Evolutionary conservation across 169 alveolate species (phyloP).

Genomic region (Neospora caninum): DNA sequence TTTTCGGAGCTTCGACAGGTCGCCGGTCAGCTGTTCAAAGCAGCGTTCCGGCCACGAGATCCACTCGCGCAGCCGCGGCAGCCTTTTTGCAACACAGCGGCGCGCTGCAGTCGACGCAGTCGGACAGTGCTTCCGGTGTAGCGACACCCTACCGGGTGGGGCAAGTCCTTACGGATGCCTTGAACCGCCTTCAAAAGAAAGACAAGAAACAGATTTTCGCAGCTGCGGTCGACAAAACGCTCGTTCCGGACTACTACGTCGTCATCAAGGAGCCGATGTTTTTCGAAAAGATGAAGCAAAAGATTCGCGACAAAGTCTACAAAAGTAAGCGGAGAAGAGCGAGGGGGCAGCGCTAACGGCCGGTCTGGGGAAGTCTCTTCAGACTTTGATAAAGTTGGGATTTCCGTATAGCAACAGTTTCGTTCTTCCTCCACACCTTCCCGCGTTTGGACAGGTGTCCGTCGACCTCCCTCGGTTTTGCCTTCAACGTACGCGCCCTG

Average conservation of each 20-base stretch:
- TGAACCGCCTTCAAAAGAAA: slow-evolving; percentile 41
- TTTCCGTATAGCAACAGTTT: no score
- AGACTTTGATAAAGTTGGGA: no score
- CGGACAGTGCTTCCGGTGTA: background rate
- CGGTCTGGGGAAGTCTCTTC: no score
- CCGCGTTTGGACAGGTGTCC: no score
- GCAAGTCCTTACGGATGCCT: slow-evolving; percentile 52
- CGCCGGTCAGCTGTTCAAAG: background rate
- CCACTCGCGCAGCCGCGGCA: slow-evolving; percentile 15
- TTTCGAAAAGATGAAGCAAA: slow-evolving; percentile 41
- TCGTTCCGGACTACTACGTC: slow-evolving; percentile 50
- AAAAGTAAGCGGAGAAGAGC: background rate
- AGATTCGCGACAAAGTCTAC: background rate
- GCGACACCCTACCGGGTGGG: slow-evolving; percentile 19
- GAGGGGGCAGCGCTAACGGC: no score
- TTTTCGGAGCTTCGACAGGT: background rate
- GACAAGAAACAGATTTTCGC: slow-evolving; percentile 53
- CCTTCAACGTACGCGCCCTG: no score
- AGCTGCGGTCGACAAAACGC: slow-evolving; percentile 39
- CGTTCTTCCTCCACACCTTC: no score
- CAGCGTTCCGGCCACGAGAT: slow-evolving; percentile 11
- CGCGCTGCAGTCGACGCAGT: background rate
- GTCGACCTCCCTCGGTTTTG: no score
- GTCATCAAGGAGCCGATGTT: slow-evolving; percentile 47
- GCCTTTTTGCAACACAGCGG: background rate